Evolutionary conservation across 164 flowering plant species (phyloP).

Genomic region (Vitis labrusca): DNA sequence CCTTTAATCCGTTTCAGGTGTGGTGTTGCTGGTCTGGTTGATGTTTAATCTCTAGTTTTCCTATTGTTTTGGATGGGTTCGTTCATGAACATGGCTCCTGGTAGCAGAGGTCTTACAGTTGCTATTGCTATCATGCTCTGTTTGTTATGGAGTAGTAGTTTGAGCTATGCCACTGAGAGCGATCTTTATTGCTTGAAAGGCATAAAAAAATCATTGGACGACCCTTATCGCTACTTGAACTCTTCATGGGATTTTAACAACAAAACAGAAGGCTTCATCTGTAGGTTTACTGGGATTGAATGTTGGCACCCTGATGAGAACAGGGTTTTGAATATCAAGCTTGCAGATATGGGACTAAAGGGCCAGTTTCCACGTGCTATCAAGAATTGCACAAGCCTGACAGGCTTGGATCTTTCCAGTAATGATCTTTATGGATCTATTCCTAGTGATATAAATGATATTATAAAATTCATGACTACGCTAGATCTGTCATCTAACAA

Average conservation of each 20-base stretch:
- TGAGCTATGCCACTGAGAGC: constrained; percentile 25
- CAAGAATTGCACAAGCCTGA: constrained; percentile 55
- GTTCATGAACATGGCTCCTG: constrained; percentile 5
- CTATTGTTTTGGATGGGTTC: constrained; percentile 2
- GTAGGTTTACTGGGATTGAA: constrained; percentile 61
- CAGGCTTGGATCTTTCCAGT: constrained; percentile 70
- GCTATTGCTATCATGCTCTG: constrained; percentile 13
- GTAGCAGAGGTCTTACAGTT: constrained; percentile 7
- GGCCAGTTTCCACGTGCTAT: constrained; percentile 71
- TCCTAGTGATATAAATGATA: constrained; percentile 43
- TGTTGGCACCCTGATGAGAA: constrained; percentile 85
- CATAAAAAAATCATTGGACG: constrained; percentile 45
- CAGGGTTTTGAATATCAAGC: constrained; percentile 57
- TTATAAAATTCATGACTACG: constrained; percentile 32
- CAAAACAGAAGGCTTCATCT: constrained; percentile 59
- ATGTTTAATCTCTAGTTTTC: not conserved
- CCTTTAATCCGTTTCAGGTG: constrained; percentile 11
- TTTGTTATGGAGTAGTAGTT: constrained; percentile 17
- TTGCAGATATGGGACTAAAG: constrained; percentile 56
- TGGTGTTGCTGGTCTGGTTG: constrained; percentile 1
- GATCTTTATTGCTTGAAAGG: constrained; percentile 60
- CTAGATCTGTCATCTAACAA: constrained; percentile 76
- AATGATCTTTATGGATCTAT: constrained; percentile 56
- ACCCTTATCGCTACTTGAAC: constrained; percentile 41
- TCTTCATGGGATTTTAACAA: constrained; percentile 60